Evolutionary conservation across 2,329 filamentous ascomycete genomes (phyloP).

Genomic region (Pseudogymnoascus sp.): DNA sequence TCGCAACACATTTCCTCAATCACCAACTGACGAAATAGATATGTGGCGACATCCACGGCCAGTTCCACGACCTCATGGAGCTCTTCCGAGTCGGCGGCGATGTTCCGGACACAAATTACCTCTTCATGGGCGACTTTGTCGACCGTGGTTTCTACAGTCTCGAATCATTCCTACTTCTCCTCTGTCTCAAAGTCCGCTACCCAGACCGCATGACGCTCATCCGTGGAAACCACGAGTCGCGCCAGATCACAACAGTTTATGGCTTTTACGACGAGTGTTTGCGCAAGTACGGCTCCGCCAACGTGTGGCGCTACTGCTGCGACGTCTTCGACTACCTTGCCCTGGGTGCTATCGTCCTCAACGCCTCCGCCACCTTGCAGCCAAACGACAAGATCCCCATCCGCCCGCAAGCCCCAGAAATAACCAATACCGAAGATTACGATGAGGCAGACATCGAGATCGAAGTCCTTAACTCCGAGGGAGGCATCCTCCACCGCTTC

Average conservation of each 20-base stretch:
- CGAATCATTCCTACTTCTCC: slow-evolving; percentile 92
- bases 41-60: slow-evolving; percentile 97
- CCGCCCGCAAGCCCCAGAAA: slow-evolving; percentile 28
- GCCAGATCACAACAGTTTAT: slow-evolving; percentile 98
- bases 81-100: slow-evolving; percentile 98
- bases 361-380: slow-evolving; percentile 61
- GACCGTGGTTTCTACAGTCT: slow-evolving; percentile 98
- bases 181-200: slow-evolving; percentile 96
- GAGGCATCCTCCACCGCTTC: slow-evolving; percentile 69
- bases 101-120: slow-evolving; percentile 97
- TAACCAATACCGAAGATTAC: slow-evolving; percentile 39
- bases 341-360: slow-evolving; percentile 91
- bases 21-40: slow-evolving; percentile 31
- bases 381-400: slow-evolving; percentile 35
- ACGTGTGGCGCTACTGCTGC: slow-evolving; percentile 99
- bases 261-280: slow-evolving; percentile 99
- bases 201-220: slow-evolving; percentile 97
- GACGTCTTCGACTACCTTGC: slow-evolving; percentile 98
- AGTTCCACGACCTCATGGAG: slow-evolving; percentile 99
- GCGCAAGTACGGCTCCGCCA: slow-evolving; percentile 97
- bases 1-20: not conserved
- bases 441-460: slow-evolving; percentile 87
- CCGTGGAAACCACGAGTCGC: slow-evolving; percentile 96
- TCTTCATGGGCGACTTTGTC: slow-evolving; percentile 99
- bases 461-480: slow-evolving; percentile 81